These are phyloP conservation scores for Rubus idaeus DNA, from an alignment of 306 rosid genomes.

Conservation along the genomic window DNA sequence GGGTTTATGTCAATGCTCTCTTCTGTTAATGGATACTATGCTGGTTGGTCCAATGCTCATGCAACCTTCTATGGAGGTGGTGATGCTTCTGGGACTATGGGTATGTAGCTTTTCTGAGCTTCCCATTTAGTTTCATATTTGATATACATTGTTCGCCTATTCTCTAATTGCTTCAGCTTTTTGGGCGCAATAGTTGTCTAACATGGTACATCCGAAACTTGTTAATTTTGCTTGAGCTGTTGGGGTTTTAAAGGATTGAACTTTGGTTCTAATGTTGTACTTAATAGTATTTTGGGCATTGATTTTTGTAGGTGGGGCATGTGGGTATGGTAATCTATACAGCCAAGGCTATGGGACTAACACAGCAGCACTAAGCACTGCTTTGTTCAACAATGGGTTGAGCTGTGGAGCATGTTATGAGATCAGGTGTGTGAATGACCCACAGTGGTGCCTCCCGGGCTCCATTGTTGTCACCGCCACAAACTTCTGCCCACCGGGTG, in stretches of 20 bases:
- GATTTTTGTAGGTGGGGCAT: conserved; percentile 61
- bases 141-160: neutral
- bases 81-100: conserved; percentile 92
- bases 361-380: conserved; percentile 82
- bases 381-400: conserved; percentile 68
- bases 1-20: conserved; percentile 41
- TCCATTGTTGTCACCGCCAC: conserved; percentile 78
- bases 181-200: too few species aligned
- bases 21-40: conserved; percentile 43
- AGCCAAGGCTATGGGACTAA: conserved; percentile 77
- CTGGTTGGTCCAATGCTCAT: conserved; percentile 75
- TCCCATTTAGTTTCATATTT: neutral
- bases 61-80: conserved; percentile 89
- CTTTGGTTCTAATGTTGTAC: neutral
- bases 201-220: too few species aligned
- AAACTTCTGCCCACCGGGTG: conserved; percentile 82
- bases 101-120: conserved; percentile 29
- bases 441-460: conserved; percentile 67
- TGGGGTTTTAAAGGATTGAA: neutral
- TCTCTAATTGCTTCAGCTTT: neutral
- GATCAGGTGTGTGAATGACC: conserved; percentile 65
- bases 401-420: conserved; percentile 78
- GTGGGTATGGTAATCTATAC: conserved; percentile 83
- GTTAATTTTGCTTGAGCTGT: neutral
- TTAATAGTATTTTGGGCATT: neutral